Evolutionary conservation across 164 flowering plant species (phyloP), one percentile per base, ranked within the genome.

Genomic region (Piper betle): DNA sequence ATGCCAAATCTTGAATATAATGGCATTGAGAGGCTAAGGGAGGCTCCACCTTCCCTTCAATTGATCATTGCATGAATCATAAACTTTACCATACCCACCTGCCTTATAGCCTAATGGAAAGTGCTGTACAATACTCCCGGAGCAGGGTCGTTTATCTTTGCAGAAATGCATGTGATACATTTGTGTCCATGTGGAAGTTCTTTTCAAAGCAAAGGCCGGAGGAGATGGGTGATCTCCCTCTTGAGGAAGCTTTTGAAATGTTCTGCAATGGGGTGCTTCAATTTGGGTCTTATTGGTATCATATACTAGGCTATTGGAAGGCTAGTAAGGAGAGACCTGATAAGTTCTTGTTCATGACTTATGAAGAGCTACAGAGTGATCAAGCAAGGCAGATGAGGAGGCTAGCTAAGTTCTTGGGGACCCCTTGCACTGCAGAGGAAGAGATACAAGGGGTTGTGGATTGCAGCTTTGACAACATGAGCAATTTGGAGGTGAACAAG

Each of bases 391-490:
- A 64, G 5, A 5, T 80, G 57, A 64, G 12, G 59, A 72, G 41
- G 52, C n/a, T 80, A 20, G 78, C 78, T 37, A 64, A 72, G 55
- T 75, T 80, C 64, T 52, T 76, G 57, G 77, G 75, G 7, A 66
- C 59, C 39, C 77, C 81, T 6, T 75, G 78, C 48, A 52, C 77
- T 10, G 1, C 3, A 5, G 78, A 69, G 33, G 75, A 71, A 60
- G 75, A 63, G 60, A 43, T 41, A 41, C 13, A 20, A 3, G 72
- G 72, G 38, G 46, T 67, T 43, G 58, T 75, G 43, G 77, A 72
- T 5, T 81, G 84, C 52, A 79, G 84, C 48, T 79, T 81, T 61
- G 75, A 73, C 3, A 75, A 56, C 38, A 39, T 75, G 63, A 75
- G 77, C 54, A 69, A 60, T 37, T 58, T 75, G 67, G 79, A 73